phyloP scores from a whole-genome alignment of 1,284 basidiomycete genomes.

The Ustilago shanxiensis region DNA sequence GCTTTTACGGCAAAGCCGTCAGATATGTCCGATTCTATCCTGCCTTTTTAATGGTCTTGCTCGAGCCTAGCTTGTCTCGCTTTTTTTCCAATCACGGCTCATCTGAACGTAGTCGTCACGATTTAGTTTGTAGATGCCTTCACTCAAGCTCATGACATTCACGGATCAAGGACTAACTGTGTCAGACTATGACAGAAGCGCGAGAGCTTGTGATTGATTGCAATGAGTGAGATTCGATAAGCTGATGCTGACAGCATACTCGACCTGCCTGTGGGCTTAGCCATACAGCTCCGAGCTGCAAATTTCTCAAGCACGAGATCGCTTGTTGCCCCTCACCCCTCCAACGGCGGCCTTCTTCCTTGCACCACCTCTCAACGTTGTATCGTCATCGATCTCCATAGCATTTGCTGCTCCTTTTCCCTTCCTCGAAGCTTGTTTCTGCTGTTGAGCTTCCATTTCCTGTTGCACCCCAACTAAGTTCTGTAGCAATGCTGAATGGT shows the following conservation, averaged over 20 bases:
- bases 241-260: neutral
- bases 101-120: neutral
- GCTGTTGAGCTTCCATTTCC: slow-evolving; percentile 31
- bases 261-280: too few relatives aligned
- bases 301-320: slow-evolving; percentile 38
- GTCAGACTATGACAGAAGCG: neutral
- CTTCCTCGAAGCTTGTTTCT: slow-evolving; percentile 31
- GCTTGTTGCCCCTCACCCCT: slow-evolving; percentile 35
- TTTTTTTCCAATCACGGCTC: neutral
- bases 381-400: slow-evolving; percentile 43
- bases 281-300: too few relatives aligned
- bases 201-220: neutral
- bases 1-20: slow-evolving; percentile 41
- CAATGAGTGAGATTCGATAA: neutral
- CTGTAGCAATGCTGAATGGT: slow-evolving; percentile 27
- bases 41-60: slow-evolving; percentile 29
- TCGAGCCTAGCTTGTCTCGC: neutral
- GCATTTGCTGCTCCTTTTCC: slow-evolving; percentile 25
- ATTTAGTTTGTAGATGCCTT: slow-evolving; percentile 5
- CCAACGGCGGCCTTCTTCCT: slow-evolving; percentile 25
- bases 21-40: slow-evolving; percentile 36
- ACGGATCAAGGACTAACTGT: neutral
- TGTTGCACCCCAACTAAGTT: slow-evolving; percentile 29
- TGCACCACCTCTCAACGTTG: slow-evolving; percentile 5
- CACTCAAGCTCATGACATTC: slow-evolving; percentile 2